Percentiles rank a stretch among this genome's conserved stretches.
Conservation (phyloP, 495 filamentous ascomycete genomes). For the Hamigera avellanea region DNA sequence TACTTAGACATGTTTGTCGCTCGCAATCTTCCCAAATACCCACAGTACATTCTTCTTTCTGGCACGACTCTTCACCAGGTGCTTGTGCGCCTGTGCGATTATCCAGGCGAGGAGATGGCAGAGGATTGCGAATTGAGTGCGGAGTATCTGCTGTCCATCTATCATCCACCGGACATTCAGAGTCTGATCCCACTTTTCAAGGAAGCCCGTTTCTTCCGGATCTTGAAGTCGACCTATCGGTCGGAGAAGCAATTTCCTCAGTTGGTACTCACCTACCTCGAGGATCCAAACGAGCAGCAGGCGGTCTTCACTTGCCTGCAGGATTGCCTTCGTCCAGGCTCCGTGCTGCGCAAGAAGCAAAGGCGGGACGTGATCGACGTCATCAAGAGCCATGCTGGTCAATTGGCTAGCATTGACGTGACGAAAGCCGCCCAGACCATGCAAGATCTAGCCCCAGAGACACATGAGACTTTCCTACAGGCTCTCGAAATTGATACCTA, state of each 20-base stretch:
- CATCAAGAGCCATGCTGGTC: constrained; percentile 53
- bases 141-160: constrained; percentile 88
- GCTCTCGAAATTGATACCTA: constrained; percentile 51
- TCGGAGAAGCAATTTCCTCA: constrained; percentile 70
- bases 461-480: constrained; percentile 60
- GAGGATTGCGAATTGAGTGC: constrained; percentile 94
- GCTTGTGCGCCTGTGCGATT: constrained; percentile 71
- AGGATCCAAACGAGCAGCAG: constrained; percentile 66
- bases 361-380: constrained; percentile 61
- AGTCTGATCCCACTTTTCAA: constrained; percentile 65
- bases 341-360: constrained; percentile 63
- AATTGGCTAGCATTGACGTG: constrained; percentile 62
- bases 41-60: constrained; percentile 84
- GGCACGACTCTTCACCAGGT: constrained; percentile 76
- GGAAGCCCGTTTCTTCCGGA: constrained; percentile 79
- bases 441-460: constrained; percentile 49
- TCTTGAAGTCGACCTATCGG: constrained; percentile 80
- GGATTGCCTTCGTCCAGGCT: constrained; percentile 65
- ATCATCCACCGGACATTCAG: constrained; percentile 74
- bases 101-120: constrained; percentile 66
- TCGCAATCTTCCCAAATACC: constrained; percentile 90
- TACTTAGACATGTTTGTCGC: constrained; percentile 98
- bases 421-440: constrained; percentile 57
- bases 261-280: constrained; percentile 70
- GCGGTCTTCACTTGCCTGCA: constrained; percentile 67